Conservation (phyloP, 2,329 filamentous ascomycete genomes). For the Aspergillus uvarum region DNA sequence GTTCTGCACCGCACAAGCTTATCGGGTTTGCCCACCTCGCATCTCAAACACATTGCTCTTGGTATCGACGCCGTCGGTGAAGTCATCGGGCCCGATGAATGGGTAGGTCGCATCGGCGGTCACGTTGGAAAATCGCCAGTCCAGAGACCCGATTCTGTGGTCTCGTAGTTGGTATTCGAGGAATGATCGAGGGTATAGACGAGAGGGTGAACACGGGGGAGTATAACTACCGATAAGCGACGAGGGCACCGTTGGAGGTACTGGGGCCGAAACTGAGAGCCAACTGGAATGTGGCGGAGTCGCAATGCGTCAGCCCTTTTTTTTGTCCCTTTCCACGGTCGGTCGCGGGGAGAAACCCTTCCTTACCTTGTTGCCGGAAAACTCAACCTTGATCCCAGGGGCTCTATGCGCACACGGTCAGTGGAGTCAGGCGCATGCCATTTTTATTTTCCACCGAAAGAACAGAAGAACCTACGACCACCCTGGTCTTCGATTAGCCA, state of each 20-base stretch:
- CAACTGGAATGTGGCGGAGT: conserved; percentile 28
- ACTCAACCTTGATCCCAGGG: conserved; percentile 57
- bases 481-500: conserved; percentile 30
- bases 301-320: background rate
- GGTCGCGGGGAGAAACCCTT: background rate
- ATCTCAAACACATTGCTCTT: conserved; percentile 55
- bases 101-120: conserved; percentile 58
- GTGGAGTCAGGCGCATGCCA: conserved; percentile 3
- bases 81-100: conserved; percentile 47
- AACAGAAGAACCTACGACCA: conserved; percentile 52
- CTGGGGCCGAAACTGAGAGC: conserved; percentile 56
- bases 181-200: background rate
- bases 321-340: too few relatives aligned
- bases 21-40: conserved; percentile 31
- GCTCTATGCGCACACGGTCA: conserved; percentile 32
- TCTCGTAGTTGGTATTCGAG: background rate
- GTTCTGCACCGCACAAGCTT: too few relatives aligned
- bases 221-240: conserved; percentile 53
- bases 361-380: conserved; percentile 50
- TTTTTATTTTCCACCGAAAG: background rate
- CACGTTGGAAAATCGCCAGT: conserved; percentile 63
- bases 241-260: conserved; percentile 51
- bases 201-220: too few relatives aligned
- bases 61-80: conserved; percentile 46
- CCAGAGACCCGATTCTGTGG: conserved; percentile 54